Percentiles rank a stretch among this genome's conserved stretches.
Conservation (phyloP, 345 rosid genomes). For the Moricandia moricandioides region DNA sequence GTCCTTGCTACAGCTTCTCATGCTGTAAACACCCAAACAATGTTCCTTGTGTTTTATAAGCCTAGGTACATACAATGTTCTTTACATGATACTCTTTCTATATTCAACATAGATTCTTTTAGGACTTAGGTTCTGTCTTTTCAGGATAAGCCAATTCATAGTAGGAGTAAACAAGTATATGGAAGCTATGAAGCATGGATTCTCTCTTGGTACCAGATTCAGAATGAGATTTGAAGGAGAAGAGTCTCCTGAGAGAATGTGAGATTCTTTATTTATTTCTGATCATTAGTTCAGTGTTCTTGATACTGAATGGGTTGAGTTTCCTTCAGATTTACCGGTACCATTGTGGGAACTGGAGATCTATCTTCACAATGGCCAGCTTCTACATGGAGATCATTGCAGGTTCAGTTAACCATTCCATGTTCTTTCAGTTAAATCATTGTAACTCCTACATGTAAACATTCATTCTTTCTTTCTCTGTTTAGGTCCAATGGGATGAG, state of each 20-base stretch:
- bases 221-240: constrained; percentile 83
- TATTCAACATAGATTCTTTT: not conserved
- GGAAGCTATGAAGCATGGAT: constrained; percentile 52
- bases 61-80: constrained; percentile 54
- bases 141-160: constrained; percentile 73
- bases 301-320: constrained; percentile 1
- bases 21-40: constrained; percentile 50
- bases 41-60: constrained; percentile 71
- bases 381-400: constrained; percentile 75
- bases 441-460: not conserved
- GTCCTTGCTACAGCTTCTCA: constrained; percentile 87
- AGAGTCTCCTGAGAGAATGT: constrained; percentile 77
- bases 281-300: not conserved
- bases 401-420: constrained; percentile 40
- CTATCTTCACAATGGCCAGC: constrained; percentile 58
- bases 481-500: constrained; percentile 66
- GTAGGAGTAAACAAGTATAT: constrained; percentile 60
- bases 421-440: not conserved
- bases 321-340: constrained; percentile 62
- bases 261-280: not conserved
- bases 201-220: constrained; percentile 61
- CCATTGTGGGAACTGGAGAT: constrained; percentile 71
- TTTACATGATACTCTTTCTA: constrained; percentile 31
- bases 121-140: not conserved
- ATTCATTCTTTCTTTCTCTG: not conserved